A percentile compares a stretch with the other conserved stretches of the same genome.
Conservation (phyloP, 306 rosid species). For the Vigna mungo region DNA sequence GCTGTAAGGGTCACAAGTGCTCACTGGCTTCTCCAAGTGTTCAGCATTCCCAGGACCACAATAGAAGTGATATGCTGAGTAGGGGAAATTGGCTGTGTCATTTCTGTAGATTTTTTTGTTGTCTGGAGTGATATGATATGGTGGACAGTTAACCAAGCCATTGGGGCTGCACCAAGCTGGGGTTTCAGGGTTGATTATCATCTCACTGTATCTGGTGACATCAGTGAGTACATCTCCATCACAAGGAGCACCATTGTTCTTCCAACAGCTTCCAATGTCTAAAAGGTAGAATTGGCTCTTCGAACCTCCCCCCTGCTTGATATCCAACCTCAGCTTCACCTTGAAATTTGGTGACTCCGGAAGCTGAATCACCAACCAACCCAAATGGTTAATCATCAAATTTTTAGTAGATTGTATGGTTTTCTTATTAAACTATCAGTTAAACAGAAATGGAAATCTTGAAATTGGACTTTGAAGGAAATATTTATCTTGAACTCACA, state of each 20-base stretch:
- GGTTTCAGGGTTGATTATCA: slow-evolving; percentile 71
- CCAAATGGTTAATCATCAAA: slow-evolving; percentile 35
- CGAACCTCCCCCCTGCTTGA: slow-evolving; percentile 60
- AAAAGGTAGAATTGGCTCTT: slow-evolving; percentile 74
- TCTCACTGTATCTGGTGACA: slow-evolving; percentile 79
- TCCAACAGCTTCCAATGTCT: slow-evolving; percentile 91
- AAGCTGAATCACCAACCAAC: slow-evolving; percentile 48
- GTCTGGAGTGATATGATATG: slow-evolving; percentile 73
- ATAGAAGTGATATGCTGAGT: slow-evolving; percentile 72
- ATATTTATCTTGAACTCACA: slow-evolving; percentile 54
- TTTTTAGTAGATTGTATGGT: too few relatives aligned
- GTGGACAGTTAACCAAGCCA: slow-evolving; percentile 66
- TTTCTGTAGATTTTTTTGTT: slow-evolving; percentile 67
- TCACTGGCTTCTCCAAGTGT: slow-evolving; percentile 62
- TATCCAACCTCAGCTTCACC: slow-evolving; percentile 52
- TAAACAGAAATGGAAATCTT: background rate
- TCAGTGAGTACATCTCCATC: slow-evolving; percentile 72
- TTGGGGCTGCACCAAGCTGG: slow-evolving; percentile 52
- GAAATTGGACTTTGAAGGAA: slow-evolving; percentile 7
- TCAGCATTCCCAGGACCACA: slow-evolving; percentile 83
- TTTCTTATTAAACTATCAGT: background rate
- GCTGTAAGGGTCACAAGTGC: slow-evolving; percentile 80
- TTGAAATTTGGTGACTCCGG: slow-evolving; percentile 53
- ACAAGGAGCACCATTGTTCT: slow-evolving; percentile 75
- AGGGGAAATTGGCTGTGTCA: slow-evolving; percentile 77